Evolutionary conservation across 2,329 filamentous ascomycete species (phyloP).

Genomic region (Hypoxylon sp.): DNA sequence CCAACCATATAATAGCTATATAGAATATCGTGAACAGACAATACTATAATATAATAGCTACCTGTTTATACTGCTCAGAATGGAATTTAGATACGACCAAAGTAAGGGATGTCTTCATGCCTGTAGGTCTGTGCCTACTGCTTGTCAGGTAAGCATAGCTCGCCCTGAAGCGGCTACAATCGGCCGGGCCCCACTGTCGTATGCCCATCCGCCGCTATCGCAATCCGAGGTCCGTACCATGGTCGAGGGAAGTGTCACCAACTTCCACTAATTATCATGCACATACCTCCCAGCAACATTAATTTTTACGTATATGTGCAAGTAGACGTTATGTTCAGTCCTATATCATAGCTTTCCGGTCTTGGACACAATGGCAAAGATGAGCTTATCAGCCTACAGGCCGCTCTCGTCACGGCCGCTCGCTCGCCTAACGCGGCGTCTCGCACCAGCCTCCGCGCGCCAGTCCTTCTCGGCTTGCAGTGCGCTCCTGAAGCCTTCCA

Average conservation of each 20-base stretch:
- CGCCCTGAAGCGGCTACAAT: constrained; percentile 30
- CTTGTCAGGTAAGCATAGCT: too few relatives aligned
- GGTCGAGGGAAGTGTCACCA: neutral
- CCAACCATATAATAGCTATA: neutral
- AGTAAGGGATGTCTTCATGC: too few relatives aligned
- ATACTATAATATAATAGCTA: too few relatives aligned
- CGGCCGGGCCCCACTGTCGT: constrained; percentile 30
- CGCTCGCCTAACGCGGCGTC: constrained; percentile 6
- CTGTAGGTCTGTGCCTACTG: too few relatives aligned
- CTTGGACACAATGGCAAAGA: constrained; percentile 18
- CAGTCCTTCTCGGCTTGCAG: constrained; percentile 24
- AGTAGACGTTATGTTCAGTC: neutral
- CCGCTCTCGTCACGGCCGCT: constrained; percentile 17
- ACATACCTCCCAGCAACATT: neutral
- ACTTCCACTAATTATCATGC: constrained; percentile 1
- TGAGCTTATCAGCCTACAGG: constrained; percentile 3
- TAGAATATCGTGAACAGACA: too few relatives aligned
- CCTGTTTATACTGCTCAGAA: too few relatives aligned
- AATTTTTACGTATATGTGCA: neutral
- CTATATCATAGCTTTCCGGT: neutral
- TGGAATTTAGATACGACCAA: too few relatives aligned
- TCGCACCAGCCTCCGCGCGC: constrained; percentile 2
- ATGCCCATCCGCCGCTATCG: constrained; percentile 32
- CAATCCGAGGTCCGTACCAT: constrained; percentile 24
- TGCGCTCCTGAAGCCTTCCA: constrained; percentile 22